Evolutionary conservation across 768 basidiomycete species (phyloP).

Genomic region (Rubroboletus pulcherrimus): DNA sequence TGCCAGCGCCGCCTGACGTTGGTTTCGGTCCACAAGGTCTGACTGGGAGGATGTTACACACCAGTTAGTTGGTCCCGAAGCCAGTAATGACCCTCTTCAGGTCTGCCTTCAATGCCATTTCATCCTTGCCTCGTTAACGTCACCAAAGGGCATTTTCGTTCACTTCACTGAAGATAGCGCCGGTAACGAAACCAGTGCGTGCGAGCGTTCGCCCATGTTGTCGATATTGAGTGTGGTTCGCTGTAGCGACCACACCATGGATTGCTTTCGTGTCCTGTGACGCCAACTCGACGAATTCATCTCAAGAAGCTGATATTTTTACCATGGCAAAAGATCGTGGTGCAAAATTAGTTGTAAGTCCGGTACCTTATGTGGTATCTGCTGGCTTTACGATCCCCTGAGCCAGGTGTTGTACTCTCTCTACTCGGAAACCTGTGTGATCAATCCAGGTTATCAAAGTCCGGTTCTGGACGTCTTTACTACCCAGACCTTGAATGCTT

Average conservation of each 20-base stretch:
- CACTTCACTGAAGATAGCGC: conserved; percentile 71
- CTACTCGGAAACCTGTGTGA: conserved; percentile 65
- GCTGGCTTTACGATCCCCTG: neutral
- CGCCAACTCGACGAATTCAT: conserved; percentile 62
- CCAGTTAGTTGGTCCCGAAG: conserved; percentile 51
- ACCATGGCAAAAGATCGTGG: conserved; percentile 76
- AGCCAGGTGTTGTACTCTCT: conserved; percentile 73
- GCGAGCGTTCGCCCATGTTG: conserved; percentile 28
- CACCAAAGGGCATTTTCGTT: conserved; percentile 67
- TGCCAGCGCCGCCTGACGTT: conserved; percentile 8
- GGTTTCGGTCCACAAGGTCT: conserved; percentile 34
- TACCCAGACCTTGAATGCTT: conserved; percentile 57
- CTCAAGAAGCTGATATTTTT: conserved; percentile 68
- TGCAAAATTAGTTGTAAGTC: conserved; percentile 71
- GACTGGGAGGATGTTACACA: conserved; percentile 55
- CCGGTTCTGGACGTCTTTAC: conserved; percentile 75
- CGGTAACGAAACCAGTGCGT: conserved; percentile 46
- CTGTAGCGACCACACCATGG: conserved; percentile 75
- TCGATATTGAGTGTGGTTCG: conserved; percentile 15
- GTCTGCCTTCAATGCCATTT: conserved; percentile 33
- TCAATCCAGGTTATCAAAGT: conserved; percentile 69
- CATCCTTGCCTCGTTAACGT: neutral
- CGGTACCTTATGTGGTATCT: neutral
- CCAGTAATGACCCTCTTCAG: conserved; percentile 47
- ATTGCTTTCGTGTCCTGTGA: conserved; percentile 88